Conservation (phyloP, 306 rosid genomes). For the Cucurbita pepo region DNA sequence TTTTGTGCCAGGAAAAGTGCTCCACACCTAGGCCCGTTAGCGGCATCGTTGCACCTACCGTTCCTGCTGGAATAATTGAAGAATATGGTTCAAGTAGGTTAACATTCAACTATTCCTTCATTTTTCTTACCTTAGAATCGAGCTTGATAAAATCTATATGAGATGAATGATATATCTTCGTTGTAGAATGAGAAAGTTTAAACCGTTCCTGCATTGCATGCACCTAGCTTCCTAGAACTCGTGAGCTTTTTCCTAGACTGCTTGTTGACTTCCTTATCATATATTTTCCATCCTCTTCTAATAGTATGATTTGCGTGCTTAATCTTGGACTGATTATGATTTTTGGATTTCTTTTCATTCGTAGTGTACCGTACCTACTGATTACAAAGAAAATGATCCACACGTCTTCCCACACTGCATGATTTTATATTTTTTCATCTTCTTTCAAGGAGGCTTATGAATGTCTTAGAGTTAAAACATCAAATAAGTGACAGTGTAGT, state of each 20-base stretch:
- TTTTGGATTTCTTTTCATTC: not conserved
- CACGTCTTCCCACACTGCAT: not conserved
- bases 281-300: not conserved
- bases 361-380: not conserved
- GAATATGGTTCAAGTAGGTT: slow-evolving; percentile 34
- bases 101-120: slow-evolving; percentile 1
- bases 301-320: not conserved
- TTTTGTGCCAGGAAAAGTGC: slow-evolving; percentile 43
- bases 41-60: slow-evolving; percentile 28
- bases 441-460: not conserved
- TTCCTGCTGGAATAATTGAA: slow-evolving; percentile 23
- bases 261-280: not conserved
- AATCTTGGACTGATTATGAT: not conserved
- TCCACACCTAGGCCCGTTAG: slow-evolving; percentile 15
- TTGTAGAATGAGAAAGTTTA: not conserved
- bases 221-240: not conserved
- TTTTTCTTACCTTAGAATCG: not conserved
- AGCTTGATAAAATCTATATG: not conserved
- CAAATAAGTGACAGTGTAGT: not conserved
- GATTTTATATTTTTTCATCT: not conserved
- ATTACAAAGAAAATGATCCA: not conserved
- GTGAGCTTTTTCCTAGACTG: not conserved
- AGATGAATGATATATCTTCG: not conserved
- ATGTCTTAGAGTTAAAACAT: not conserved
- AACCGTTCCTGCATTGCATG: not conserved